Conservation (phyloP, 73 alveolate species). For the Effrenium voratum region DNA sequence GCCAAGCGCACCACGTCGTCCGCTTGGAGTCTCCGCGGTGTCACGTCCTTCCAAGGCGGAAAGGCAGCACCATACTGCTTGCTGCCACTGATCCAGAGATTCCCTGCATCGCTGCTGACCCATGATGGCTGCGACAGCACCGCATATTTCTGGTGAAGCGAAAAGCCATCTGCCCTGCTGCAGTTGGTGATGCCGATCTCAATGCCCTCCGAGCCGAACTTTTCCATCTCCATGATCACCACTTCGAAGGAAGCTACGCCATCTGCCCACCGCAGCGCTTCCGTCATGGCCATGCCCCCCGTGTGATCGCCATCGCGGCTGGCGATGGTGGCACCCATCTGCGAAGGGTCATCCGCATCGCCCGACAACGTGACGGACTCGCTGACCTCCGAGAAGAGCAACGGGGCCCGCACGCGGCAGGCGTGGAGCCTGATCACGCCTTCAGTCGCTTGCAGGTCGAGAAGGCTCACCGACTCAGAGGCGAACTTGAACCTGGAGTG, state of each 20-base stretch:
- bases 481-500: neutral
- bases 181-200: conserved; percentile 54
- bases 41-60: neutral
- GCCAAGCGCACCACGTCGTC: conserved; percentile 45
- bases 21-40: neutral
- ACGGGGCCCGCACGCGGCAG: neutral
- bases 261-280: neutral
- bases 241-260: conserved; percentile 42
- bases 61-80: neutral
- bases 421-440: conserved; percentile 20
- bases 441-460: neutral
- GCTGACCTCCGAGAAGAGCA: neutral
- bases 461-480: neutral
- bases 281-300: conserved; percentile 68
- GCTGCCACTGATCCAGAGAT: conserved; percentile 29
- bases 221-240: conserved; percentile 51
- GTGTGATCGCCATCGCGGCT: neutral
- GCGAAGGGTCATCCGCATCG: neutral
- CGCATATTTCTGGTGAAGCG: neutral
- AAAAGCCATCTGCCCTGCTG: neutral
- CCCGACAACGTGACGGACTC: neutral
- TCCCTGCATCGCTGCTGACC: conserved; percentile 62
- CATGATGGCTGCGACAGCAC: conserved; percentile 55
- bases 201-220: conserved; percentile 43
- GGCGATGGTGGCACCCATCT: neutral